A percentile compares a stretch with the other conserved stretches of the same genome.
Evolutionary conservation across 1,284 basidiomycete genomes (phyloP).

Genomic region (Microbotryum violaceum): DNA sequence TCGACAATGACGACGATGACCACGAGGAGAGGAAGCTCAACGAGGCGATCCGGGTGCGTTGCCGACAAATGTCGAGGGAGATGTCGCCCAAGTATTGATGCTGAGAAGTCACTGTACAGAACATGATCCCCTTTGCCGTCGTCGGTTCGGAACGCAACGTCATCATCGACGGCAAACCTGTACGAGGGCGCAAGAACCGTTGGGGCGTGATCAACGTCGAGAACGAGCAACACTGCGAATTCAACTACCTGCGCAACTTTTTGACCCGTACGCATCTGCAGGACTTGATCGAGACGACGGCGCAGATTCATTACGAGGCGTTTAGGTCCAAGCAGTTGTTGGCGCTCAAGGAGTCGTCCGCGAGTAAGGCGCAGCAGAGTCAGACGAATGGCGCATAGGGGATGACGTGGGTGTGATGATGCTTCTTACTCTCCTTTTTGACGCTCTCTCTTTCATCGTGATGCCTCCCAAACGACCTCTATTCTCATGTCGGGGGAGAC

Average conservation of each 20-base stretch:
- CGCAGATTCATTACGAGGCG: conserved; percentile 98
- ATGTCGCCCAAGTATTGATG: too few species aligned
- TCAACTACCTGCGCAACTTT: conserved; percentile 94
- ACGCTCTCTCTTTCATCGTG: too few species aligned
- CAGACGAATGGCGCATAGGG: not conserved
- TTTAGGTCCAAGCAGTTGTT: conserved; percentile 96
- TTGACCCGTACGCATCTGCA: conserved; percentile 91
- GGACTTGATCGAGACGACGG: conserved; percentile 96
- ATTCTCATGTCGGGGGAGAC: too few species aligned
- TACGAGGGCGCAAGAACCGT: conserved; percentile 91
- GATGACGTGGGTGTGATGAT: too few species aligned
- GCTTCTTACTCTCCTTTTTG: too few species aligned
- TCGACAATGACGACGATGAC: conserved; percentile 92
- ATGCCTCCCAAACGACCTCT: too few species aligned
- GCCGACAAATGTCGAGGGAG: too few species aligned
- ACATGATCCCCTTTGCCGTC: conserved; percentile 91
- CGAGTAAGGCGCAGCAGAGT: conserved; percentile 30
- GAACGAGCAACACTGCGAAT: conserved; percentile 94
- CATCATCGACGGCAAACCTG: conserved; percentile 89
- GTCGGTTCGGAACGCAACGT: conserved; percentile 92
- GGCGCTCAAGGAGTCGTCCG: conserved; percentile 68
- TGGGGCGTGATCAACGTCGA: conserved; percentile 99
- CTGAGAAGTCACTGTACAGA: conserved; percentile 45
- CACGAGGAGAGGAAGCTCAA: conserved; percentile 84
- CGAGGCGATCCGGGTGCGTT: conserved; percentile 73